Percentiles rank a stretch among this genome's conserved stretches.
These are phyloP conservation scores for Saturnispora kantuleensis DNA, from an alignment of 805 yeast genomes.

Conservation along the genomic window DNA sequence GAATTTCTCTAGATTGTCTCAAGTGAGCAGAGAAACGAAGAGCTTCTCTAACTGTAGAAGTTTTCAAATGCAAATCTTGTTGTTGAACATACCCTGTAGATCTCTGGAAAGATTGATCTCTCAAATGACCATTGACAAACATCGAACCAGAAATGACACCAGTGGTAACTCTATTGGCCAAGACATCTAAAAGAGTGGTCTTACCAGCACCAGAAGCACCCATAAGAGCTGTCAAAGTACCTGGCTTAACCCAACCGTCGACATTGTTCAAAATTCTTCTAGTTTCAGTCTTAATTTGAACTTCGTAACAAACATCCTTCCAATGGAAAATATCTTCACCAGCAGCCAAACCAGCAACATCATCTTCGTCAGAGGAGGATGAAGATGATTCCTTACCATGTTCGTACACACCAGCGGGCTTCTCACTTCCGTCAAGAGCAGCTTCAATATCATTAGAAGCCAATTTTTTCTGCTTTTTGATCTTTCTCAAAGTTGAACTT, in stretches of 20 bases:
- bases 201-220: constrained; percentile 62
- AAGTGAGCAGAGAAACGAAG: constrained; percentile 41
- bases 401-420: constrained; percentile 19
- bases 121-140: constrained; percentile 44
- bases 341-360: constrained; percentile 21
- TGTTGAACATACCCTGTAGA: constrained; percentile 52
- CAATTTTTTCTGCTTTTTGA: constrained; percentile 32
- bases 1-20: constrained; percentile 33
- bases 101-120: constrained; percentile 42
- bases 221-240: constrained; percentile 67
- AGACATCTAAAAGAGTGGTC: constrained; percentile 43
- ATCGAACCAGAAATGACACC: constrained; percentile 52
- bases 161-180: constrained; percentile 43
- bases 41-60: constrained; percentile 46
- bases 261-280: constrained; percentile 54
- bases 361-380: constrained; percentile 14
- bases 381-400: constrained; percentile 14
- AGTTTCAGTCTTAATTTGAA: constrained; percentile 49
- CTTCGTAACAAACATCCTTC: constrained; percentile 65
- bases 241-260: constrained; percentile 80
- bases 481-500: constrained; percentile 34
- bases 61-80: constrained; percentile 44
- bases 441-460: constrained; percentile 22
- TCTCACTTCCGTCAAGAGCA: constrained; percentile 15
- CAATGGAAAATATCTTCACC: constrained; percentile 59